phyloP scores from a whole-genome alignment of 768 basidiomycete genomes.

The Mycena venus region DNA sequence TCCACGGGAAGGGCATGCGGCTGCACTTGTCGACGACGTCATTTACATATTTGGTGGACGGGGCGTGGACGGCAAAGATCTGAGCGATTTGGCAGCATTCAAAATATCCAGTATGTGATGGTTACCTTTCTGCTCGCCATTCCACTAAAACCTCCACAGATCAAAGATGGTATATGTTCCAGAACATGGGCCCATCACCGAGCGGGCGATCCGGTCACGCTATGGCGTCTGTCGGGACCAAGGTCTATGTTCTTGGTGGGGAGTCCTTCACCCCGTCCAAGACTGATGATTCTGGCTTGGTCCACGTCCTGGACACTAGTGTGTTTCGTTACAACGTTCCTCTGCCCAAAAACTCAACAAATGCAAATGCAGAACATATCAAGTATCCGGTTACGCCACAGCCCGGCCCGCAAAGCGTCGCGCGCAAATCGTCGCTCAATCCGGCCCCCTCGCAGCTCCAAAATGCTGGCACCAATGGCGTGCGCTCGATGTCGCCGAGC shows the following conservation, averaged over 20 bases:
- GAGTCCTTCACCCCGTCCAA: slow-evolving; percentile 85
- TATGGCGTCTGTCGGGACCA: slow-evolving; percentile 93
- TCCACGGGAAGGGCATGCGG: slow-evolving; percentile 96
- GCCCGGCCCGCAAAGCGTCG: slow-evolving; percentile 48
- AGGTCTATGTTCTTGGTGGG: slow-evolving; percentile 94
- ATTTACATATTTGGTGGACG: slow-evolving; percentile 98
- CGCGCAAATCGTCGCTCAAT: slow-evolving; percentile 65
- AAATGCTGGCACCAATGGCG: slow-evolving; percentile 47
- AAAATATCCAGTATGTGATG: slow-evolving; percentile 90
- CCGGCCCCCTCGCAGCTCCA: slow-evolving; percentile 46
- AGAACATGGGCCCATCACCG: slow-evolving; percentile 98
- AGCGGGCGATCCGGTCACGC: slow-evolving; percentile 95
- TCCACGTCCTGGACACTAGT: slow-evolving; percentile 98
- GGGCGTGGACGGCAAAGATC: slow-evolving; percentile 96
- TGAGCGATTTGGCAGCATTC: slow-evolving; percentile 95
- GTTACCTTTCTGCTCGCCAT: slow-evolving; percentile 8
- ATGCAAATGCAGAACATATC: slow-evolving; percentile 79
- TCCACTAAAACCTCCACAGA: slow-evolving; percentile 61
- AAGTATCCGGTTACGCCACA: slow-evolving; percentile 77
- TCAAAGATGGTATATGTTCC: slow-evolving; percentile 99
- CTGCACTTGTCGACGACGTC: slow-evolving; percentile 96
- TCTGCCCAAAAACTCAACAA: slow-evolving; percentile 35
- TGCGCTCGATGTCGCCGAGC: slow-evolving; percentile 80
- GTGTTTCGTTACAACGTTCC: slow-evolving; percentile 48
- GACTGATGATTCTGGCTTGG: slow-evolving; percentile 82